Base-by-base conservation (phyloP, 2,329 filamentous ascomycete genomes). In the Fusarium setosum region DNA sequence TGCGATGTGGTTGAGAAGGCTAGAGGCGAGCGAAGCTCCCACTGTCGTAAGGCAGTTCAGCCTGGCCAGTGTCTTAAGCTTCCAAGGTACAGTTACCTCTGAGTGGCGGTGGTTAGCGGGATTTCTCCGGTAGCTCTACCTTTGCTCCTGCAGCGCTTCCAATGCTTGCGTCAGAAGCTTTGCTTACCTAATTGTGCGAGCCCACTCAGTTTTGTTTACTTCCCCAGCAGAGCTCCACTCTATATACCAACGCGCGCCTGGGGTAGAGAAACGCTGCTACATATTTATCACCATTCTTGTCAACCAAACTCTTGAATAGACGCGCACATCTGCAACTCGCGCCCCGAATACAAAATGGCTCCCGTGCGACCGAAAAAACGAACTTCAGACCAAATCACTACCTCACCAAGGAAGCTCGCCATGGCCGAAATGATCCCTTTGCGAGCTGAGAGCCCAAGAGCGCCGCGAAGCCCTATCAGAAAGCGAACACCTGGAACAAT, bases 391-490 rank as follows among this genome's bases (percentile, higher is more conserved):
- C 68, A 68, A 40, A 65, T 61, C 11, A 42, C 59, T 32, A 55
- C 59, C 29, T 68, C 65, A 10, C 65, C 61, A 29, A 49, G 29
- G 34, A 66, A 66, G 34, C 44, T 63, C 56, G 65, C 68, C 55
- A 67, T 65, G 32, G 54, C 56, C n/a, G 67, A 72, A 52, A 59
- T 65, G 64, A 60, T 73, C 23, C 56, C 68, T 45, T 45, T 71
- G 56, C 67, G 65, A 21, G 56, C 57, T n/a, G 68, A 51, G 29
- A 76, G 72, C 65, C 77, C 78, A 49, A 77, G 77, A 26, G 80
- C 82, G 29, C 77, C 74, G 66, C 81, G 81, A 75, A 91, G 88
- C 72, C 90, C 90, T 3, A 84, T 86, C 54, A 90, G 86, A 77
- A 91, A 86, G 79, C 84, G 79, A 66, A 84, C 80, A 72, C 53